Conservation (phyloP, 495 filamentous ascomycete genomes). For the Penicillium arizonense region DNA sequence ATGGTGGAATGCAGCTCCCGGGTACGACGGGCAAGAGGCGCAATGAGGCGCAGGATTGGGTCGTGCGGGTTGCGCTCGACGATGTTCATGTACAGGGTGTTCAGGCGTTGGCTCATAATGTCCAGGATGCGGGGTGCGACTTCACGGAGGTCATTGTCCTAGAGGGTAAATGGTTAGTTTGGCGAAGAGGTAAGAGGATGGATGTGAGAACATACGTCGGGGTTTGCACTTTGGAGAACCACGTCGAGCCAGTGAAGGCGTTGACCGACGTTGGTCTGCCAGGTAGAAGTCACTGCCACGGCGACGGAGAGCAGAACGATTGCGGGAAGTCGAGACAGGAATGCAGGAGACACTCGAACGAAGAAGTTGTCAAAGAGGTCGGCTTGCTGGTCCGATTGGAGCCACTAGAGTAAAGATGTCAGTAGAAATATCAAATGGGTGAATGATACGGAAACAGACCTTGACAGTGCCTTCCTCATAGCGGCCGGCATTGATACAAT, state of each 20-base stretch:
- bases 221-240: conserved; percentile 57
- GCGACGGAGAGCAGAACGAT: conserved; percentile 81
- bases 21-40: conserved; percentile 51
- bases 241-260: conserved; percentile 78
- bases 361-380: conserved; percentile 82
- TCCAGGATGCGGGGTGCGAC: conserved; percentile 64
- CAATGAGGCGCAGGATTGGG: conserved; percentile 61
- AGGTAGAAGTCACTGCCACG: conserved; percentile 71
- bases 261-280: conserved; percentile 62
- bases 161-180: neutral
- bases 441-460: conserved; percentile 37
- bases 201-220: conserved; percentile 35
- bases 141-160: conserved; percentile 76
- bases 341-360: conserved; percentile 67
- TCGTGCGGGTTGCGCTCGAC: conserved; percentile 60
- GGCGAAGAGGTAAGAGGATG: neutral
- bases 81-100: conserved; percentile 67
- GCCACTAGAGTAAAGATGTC: conserved; percentile 60
- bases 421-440: conserved; percentile 2
- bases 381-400: conserved; percentile 73
- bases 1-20: conserved; percentile 43
- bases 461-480: conserved; percentile 70
- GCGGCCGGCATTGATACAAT: conserved; percentile 59
- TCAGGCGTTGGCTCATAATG: conserved; percentile 67
- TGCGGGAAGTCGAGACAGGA: conserved; percentile 63